Percentiles rank a stretch among this genome's conserved stretches.
Conservation (phyloP, 1,284 basidiomycete species). For the Psilocybe mexicana region DNA sequence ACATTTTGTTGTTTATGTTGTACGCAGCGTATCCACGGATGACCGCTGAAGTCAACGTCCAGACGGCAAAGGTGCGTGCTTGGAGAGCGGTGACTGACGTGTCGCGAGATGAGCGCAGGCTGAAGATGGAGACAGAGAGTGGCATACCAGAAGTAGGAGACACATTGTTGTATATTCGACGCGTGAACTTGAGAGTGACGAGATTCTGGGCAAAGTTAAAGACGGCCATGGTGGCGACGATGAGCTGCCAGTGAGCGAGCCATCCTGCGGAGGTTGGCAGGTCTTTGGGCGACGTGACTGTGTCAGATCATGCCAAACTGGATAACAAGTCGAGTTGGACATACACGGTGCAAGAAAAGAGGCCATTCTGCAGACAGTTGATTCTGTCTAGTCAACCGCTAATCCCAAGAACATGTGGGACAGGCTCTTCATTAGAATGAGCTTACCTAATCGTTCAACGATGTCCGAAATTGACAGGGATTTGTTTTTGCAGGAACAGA, state of each 20-base stretch:
- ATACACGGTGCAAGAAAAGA: constrained; percentile 25
- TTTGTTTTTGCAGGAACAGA: constrained; percentile 14
- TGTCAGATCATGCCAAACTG: constrained; percentile 4
- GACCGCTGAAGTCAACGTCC: constrained; percentile 84
- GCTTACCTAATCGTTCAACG: constrained; percentile 4
- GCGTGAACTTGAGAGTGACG: constrained; percentile 73
- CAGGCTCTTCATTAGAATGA: not conserved
- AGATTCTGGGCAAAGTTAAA: constrained; percentile 89
- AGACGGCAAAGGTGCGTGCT: constrained; percentile 84
- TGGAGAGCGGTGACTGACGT: constrained; percentile 78
- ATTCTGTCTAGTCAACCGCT: constrained; percentile 7
- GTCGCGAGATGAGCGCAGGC: constrained; percentile 3
- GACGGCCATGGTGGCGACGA: constrained; percentile 73
- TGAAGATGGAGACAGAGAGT: not conserved
- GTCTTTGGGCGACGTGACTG: constrained; percentile 33
- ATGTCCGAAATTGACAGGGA: constrained; percentile 5
- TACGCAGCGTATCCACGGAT: constrained; percentile 87
- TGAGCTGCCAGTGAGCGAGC: constrained; percentile 84
- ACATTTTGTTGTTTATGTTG: constrained; percentile 81
- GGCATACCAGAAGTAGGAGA: constrained; percentile 44
- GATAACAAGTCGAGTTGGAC: constrained; percentile 4
- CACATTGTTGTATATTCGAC: constrained; percentile 71
- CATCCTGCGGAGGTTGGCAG: constrained; percentile 66
- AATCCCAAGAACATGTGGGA: not conserved
- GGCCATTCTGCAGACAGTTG: constrained; percentile 19